phyloP scores from a whole-genome alignment of 2,329 filamentous ascomycete species.

The Pseudocercospora ulei region DNA sequence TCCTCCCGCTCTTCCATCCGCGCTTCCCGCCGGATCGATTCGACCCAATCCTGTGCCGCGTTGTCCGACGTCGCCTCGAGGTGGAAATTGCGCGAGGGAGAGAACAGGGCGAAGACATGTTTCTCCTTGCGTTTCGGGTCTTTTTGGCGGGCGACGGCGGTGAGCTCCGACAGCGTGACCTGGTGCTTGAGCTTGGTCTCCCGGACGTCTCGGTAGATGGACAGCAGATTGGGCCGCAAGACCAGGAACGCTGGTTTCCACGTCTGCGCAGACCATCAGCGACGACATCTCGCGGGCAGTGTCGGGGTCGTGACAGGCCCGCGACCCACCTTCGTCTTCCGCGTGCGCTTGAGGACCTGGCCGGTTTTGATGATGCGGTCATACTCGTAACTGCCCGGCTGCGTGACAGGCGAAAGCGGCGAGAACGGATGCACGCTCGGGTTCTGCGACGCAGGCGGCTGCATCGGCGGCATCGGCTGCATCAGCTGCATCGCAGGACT shows the following conservation, averaged over 20 bases:
- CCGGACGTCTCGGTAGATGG: conserved; percentile 83
- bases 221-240: conserved; percentile 78
- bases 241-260: conserved; percentile 90
- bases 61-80: conserved; percentile 64
- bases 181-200: conserved; percentile 84
- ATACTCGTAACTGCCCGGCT: conserved; percentile 92
- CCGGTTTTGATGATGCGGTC: conserved; percentile 88
- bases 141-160: conserved; percentile 77
- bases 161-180: conserved; percentile 78
- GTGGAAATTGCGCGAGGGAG: conserved; percentile 81
- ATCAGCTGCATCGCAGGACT: conserved; percentile 12
- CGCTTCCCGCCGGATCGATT: conserved; percentile 66
- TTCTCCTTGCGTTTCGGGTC: conserved; percentile 79
- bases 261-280: conserved; percentile 47
- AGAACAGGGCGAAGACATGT: conserved; percentile 86
- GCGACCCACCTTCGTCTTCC: conserved; percentile 72
- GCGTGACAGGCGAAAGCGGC: conserved; percentile 71
- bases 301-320: not conserved
- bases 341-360: conserved; percentile 74
- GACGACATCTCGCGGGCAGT: conserved; percentile 1
- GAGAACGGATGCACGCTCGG: conserved; percentile 55
- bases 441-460: conserved; percentile 10
- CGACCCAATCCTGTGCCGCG: conserved; percentile 80
- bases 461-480: conserved; percentile 12
- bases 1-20: conserved; percentile 82